These are phyloP conservation scores for Cladophialophora bantiana DNA, from an alignment of 2,329 filamentous ascomycete species.

Conservation along the genomic window DNA sequence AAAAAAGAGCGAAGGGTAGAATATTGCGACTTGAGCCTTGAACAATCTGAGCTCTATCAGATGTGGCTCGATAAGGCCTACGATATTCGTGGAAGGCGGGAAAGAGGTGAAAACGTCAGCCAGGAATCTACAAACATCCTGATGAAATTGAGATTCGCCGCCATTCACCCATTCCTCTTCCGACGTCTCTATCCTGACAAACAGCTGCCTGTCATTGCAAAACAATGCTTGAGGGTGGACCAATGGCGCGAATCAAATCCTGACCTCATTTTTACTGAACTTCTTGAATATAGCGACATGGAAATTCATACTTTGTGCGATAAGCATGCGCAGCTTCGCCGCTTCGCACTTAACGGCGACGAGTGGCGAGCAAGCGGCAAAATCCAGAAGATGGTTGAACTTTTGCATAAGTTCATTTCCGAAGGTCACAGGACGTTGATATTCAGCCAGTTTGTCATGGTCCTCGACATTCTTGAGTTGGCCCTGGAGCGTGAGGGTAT, in stretches of 20 bases:
- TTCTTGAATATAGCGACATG: constrained; percentile 65
- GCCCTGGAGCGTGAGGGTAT: constrained; percentile 77
- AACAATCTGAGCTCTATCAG: constrained; percentile 77
- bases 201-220: constrained; percentile 77
- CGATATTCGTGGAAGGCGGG: constrained; percentile 66
- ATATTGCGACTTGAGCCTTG: constrained; percentile 77
- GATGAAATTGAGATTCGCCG: constrained; percentile 90
- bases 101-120: constrained; percentile 60
- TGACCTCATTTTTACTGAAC: constrained; percentile 61
- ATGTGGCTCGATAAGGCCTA: constrained; percentile 69
- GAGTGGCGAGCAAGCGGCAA: constrained; percentile 82
- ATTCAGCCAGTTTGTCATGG: constrained; percentile 91
- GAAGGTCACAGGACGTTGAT: constrained; percentile 88
- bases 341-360: constrained; percentile 64
- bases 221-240: constrained; percentile 75
- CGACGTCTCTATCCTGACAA: constrained; percentile 79
- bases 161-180: constrained; percentile 89
- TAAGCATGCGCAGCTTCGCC: constrained; percentile 60
- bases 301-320: constrained; percentile 66
- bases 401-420: constrained; percentile 74
- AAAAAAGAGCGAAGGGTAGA: constrained; percentile 78
- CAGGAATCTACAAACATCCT: constrained; percentile 70
- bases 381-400: constrained; percentile 76
- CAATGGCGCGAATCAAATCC: constrained; percentile 59
- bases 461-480: constrained; percentile 87